These are phyloP conservation scores for Heracleum sosnowskyi DNA, from an alignment of 129 eudicot genomes.

Conservation along the genomic window DNA sequence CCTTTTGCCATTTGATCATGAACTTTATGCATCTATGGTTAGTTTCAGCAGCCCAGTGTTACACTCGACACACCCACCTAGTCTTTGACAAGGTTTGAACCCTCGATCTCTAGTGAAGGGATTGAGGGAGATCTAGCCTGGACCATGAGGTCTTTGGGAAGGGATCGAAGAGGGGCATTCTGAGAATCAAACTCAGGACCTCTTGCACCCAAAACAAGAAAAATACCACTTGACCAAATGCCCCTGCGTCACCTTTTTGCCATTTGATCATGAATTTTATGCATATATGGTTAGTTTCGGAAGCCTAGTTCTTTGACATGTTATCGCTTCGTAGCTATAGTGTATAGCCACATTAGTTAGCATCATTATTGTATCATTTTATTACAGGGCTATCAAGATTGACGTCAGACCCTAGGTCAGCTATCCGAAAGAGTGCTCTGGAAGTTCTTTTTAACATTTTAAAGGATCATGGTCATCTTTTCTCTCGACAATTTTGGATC, in stretches of 20 bases:
- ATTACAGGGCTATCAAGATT: conserved; percentile 71
- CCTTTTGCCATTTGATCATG: not conserved
- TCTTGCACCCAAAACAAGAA: not conserved
- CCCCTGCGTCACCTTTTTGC: not conserved
- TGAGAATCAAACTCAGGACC: not conserved
- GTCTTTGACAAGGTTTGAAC: not conserved
- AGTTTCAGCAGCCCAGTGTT: not conserved
- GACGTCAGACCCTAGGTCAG: conserved; percentile 90
- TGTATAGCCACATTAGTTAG: not conserved
- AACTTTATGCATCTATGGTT: not conserved
- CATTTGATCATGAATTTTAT: not conserved
- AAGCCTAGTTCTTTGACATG: not conserved
- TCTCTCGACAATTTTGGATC: conserved; percentile 76
- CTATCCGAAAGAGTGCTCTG: conserved; percentile 77
- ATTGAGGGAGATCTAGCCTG: not conserved
- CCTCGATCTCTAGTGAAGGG: not conserved
- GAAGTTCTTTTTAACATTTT: conserved; percentile 95
- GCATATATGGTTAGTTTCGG: not conserved
- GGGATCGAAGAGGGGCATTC: not conserved
- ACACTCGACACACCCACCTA: not conserved
- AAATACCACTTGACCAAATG: not conserved
- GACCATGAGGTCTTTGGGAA: not conserved
- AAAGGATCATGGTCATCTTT: conserved; percentile 93
- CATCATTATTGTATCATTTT: conserved; percentile 3
- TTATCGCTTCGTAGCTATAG: not conserved